Evolutionary conservation across 345 rosid genomes (phyloP), one percentile per base, ranked within the genome.

Genomic region (Toxicodendron radicans): DNA sequence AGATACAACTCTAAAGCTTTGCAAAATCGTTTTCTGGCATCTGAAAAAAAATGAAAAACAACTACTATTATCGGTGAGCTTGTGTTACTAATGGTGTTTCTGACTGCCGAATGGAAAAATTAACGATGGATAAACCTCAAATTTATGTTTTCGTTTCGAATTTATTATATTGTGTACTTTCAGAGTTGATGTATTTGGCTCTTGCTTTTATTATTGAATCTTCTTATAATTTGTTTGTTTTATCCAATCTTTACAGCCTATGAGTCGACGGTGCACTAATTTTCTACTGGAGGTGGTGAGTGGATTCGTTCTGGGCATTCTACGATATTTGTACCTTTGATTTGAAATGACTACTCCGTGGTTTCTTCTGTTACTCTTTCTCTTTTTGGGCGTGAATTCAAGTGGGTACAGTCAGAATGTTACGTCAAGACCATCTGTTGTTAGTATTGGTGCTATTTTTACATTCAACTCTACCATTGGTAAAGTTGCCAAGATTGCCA

Each of bases 401-500:
- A 53, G 58, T 49, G 92, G 85, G 66, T 66, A 46, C 46, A 61
- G 87, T 71, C 69, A 58, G 81, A 87, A 83, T 77, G 77, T 64
- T 58, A 76, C 87, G n/a, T 74, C 87, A 32, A 88, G 91, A 60
- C 96, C 99, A 65, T 75, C 82, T 76, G 83, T 80, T 80, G 91
- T 90, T 43, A 87, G 84, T 61, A 71, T 92, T 73, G 98, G 99
- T 64, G 90, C 96, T 21, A 74, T 95, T 68, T 88, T 95, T 82
- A 66, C 82, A n/a, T 76, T 82, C 43, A 68, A 89, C 65, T 89
- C 99, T 60, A 79, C 86, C 51, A 86, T 91, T 38, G 99, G 98
- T 69, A 87, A 79, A 83, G 96, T 85, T 68, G 97, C 99, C 64
- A 87, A 91, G 87, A 81, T 91, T 80, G 97, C 98, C 30, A 92